These are phyloP conservation scores for Lenzites betulinus DNA, from an alignment of 768 basidiomycete species.

Conservation along the genomic window DNA sequence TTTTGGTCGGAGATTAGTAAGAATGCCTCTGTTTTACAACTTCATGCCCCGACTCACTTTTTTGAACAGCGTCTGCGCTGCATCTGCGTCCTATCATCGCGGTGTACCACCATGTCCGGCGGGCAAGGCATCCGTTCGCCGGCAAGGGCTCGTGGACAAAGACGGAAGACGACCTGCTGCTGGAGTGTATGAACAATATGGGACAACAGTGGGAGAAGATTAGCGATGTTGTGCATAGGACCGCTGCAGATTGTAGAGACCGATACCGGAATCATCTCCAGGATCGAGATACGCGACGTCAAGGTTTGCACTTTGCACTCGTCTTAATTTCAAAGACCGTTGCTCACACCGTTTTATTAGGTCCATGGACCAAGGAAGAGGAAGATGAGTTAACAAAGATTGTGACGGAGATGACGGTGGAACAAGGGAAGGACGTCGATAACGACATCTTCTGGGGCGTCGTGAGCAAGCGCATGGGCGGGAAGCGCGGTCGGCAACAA, in stretches of 20 bases:
- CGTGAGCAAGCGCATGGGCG: constrained; percentile 77
- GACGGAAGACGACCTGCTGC: constrained; percentile 64
- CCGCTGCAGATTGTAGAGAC: constrained; percentile 81
- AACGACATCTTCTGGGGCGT: constrained; percentile 84
- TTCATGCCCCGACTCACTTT: constrained; percentile 9
- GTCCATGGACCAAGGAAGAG: constrained; percentile 78
- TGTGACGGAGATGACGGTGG: constrained; percentile 72
- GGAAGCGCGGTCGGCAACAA: constrained; percentile 75
- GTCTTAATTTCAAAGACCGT: not conserved
- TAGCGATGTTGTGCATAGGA: constrained; percentile 67
- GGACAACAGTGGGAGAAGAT: constrained; percentile 86
- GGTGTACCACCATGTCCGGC: constrained; percentile 80
- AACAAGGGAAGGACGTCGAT: constrained; percentile 69
- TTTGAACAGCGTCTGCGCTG: constrained; percentile 58
- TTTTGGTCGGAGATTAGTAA: constrained; percentile 85
- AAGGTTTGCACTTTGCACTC: constrained; percentile 47
- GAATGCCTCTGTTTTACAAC: constrained; percentile 26
- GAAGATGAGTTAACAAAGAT: constrained; percentile 74
- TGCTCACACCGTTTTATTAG: constrained; percentile 34
- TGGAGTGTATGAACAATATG: constrained; percentile 65
- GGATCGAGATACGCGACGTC: constrained; percentile 61
- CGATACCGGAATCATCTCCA: constrained; percentile 83
- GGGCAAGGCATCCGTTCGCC: constrained; percentile 68
- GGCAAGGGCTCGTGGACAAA: constrained; percentile 70
- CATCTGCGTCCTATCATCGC: constrained; percentile 79